A percentile compares a stretch with the other conserved stretches of the same genome.
Evolutionary conservation across 1,139 yeast species (phyloP).

Genomic region (Scheffersomyces insectosa): DNA sequence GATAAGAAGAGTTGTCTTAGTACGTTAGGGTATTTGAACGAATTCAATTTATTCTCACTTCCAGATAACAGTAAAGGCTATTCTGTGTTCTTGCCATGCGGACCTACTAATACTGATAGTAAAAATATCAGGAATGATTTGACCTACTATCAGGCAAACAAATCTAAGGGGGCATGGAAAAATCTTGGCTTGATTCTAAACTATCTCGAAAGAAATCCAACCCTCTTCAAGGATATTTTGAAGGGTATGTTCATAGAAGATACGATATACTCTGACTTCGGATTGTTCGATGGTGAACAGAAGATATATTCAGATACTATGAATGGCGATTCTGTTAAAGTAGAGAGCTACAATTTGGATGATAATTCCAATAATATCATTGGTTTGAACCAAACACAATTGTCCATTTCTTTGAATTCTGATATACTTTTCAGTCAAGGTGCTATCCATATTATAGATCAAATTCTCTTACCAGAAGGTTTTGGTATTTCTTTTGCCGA

Average conservation of each 20-base stretch:
- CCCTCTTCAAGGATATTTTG: slow-evolving; percentile 52
- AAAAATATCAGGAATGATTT: slow-evolving; percentile 2
- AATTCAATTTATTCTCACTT: slow-evolving; percentile 35
- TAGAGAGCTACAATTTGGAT: slow-evolving; percentile 23
- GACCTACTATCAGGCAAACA: slow-evolving; percentile 3
- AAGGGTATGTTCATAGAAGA: slow-evolving; percentile 62
- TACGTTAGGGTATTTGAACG: slow-evolving; percentile 35
- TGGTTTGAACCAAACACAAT: slow-evolving; percentile 25
- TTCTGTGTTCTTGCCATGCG: slow-evolving; percentile 78
- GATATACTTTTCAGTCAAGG: slow-evolving; percentile 85
- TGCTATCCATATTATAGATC: slow-evolving; percentile 71
- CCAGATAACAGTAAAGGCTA: slow-evolving; percentile 61
- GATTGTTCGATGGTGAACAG: slow-evolving; percentile 22
- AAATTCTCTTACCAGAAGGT: slow-evolving; percentile 57
- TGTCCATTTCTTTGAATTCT: slow-evolving; percentile 43
- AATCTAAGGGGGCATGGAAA: slow-evolving; percentile 57
- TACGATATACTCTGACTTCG: slow-evolving; percentile 67
- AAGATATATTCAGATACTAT: slow-evolving; percentile 29
- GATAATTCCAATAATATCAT: slow-evolving; percentile 26
- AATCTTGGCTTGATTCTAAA: slow-evolving; percentile 59
- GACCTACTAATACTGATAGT: slow-evolving; percentile 24
- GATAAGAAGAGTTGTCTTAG: slow-evolving; percentile 39
- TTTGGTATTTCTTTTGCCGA: slow-evolving; percentile 58
- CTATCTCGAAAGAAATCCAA: slow-evolving; percentile 55
- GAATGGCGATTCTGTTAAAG: slow-evolving; percentile 34